Conservation (phyloP, 345 rosid species). For the Moringa oleifera region DNA sequence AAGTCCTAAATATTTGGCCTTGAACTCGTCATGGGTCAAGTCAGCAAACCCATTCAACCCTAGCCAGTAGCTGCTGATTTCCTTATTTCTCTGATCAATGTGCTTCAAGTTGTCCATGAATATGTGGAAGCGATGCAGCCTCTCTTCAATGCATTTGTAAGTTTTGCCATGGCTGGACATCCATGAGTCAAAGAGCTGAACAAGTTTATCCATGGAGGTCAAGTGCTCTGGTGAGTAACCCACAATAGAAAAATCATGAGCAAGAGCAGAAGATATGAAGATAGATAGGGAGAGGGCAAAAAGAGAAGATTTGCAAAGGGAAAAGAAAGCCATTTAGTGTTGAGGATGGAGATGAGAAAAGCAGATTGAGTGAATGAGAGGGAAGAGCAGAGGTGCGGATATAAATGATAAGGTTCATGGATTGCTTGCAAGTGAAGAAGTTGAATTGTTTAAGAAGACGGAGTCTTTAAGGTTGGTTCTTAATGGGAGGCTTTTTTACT, state of each 20-base stretch:
- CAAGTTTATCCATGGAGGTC: constrained; percentile 45
- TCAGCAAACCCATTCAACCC: constrained; percentile 60
- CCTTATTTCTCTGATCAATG: constrained; percentile 64
- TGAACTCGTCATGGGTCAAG: constrained; percentile 59
- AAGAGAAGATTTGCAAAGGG: constrained; percentile 22
- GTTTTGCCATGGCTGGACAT: constrained; percentile 56
- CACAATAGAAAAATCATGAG: constrained; percentile 66
- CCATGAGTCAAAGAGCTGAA: constrained; percentile 73
- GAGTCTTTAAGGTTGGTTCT: constrained; percentile 47
- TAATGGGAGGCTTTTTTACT: constrained; percentile 24
- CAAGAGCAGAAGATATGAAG: constrained; percentile 31
- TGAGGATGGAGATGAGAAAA: constrained; percentile 11
- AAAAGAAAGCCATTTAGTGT: constrained; percentile 32
- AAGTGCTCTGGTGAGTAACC: constrained; percentile 66
- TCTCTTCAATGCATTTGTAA: constrained; percentile 58
- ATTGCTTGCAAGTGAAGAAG: constrained; percentile 57
- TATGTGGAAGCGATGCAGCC: constrained; percentile 55
- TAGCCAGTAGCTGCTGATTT: constrained; percentile 51
- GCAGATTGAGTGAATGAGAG: constrained; percentile 19
- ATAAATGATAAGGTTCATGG: constrained; percentile 19
- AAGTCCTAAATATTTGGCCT: constrained; percentile 43
- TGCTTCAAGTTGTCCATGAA: constrained; percentile 75
- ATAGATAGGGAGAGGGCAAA: constrained; percentile 31
- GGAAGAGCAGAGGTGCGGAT: constrained; percentile 17
- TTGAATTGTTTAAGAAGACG: constrained; percentile 17